These are phyloP conservation scores for Xylariomycetidae sp. DNA, from an alignment of 2,329 filamentous ascomycete species.

Conservation along the genomic window DNA sequence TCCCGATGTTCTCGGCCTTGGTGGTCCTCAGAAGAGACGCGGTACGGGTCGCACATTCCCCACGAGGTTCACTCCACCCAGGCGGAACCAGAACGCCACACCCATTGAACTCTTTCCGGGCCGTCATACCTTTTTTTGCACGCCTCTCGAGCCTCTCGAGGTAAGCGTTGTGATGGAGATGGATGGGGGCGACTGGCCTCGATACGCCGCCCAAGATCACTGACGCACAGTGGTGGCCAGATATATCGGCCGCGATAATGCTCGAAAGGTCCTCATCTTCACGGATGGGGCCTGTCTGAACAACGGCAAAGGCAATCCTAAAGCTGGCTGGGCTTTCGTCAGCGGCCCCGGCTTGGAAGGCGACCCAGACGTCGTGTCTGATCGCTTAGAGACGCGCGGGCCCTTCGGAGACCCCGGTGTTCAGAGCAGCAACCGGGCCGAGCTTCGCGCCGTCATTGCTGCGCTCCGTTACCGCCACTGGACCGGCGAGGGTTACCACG, in stretches of 20 bases:
- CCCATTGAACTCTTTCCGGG: constrained; percentile 25
- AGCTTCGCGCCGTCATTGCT: constrained; percentile 49
- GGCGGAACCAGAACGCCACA: constrained; percentile 7
- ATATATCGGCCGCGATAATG: constrained; percentile 28
- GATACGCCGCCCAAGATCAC: too few species aligned
- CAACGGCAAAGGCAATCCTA: constrained; percentile 33
- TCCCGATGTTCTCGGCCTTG: not conserved
- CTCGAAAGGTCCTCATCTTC: constrained; percentile 32
- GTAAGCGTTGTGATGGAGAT: too few species aligned
- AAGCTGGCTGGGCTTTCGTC: constrained; percentile 37
- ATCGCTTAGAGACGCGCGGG: constrained; percentile 38
- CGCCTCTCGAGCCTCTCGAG: too few species aligned
- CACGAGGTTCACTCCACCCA: constrained; percentile 26
- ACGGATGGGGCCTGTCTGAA: constrained; percentile 42
- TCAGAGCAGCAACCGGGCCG: constrained; percentile 49
- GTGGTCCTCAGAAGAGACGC: constrained; percentile 12
- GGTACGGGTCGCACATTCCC: constrained; percentile 30
- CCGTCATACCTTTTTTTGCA: too few species aligned
- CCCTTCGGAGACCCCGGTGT: constrained; percentile 31
- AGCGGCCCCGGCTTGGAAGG: constrained; percentile 14
- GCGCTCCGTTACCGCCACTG: constrained; percentile 42
- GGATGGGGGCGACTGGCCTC: too few species aligned
- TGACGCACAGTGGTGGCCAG: too few species aligned
- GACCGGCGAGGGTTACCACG: constrained; percentile 34
- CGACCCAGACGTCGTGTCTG: constrained; percentile 13